Evolutionary conservation across 345 rosid genomes (phyloP).

Genomic region (sweet orange (Citrus sinensis)): DVS_A1.0 CM039163.1:51255001-51255500

Average conservation of each 20-base stretch:
- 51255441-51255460: slow-evolving; percentile 25
- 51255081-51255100: slow-evolving; percentile 32
- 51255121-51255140: neutral
- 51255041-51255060: slow-evolving; percentile 39
- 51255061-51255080: slow-evolving; percentile 19
- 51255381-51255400: slow-evolving; percentile 32
- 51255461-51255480: slow-evolving; percentile 39
- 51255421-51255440: slow-evolving; percentile 31
- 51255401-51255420: slow-evolving; percentile 28
- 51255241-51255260: neutral
- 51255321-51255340: neutral
- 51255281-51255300: neutral
- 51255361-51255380: slow-evolving; percentile 20
- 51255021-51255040: slow-evolving; percentile 25
- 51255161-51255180: too few relatives aligned
- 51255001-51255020: slow-evolving; percentile 17
- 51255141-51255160: neutral
- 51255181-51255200: too few relatives aligned
- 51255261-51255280: neutral
- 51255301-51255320: neutral
- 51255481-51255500: slow-evolving; percentile 1
- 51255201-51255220: neutral
- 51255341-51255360: slow-evolving; percentile 31
- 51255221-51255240: neutral
- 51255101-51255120: slow-evolving; percentile 9